Percentiles rank a stretch among this genome's conserved stretches.
These are phyloP conservation scores for Clonostachys solani DNA, from an alignment of 2,329 filamentous ascomycete species.

Conservation along the genomic window DNA sequence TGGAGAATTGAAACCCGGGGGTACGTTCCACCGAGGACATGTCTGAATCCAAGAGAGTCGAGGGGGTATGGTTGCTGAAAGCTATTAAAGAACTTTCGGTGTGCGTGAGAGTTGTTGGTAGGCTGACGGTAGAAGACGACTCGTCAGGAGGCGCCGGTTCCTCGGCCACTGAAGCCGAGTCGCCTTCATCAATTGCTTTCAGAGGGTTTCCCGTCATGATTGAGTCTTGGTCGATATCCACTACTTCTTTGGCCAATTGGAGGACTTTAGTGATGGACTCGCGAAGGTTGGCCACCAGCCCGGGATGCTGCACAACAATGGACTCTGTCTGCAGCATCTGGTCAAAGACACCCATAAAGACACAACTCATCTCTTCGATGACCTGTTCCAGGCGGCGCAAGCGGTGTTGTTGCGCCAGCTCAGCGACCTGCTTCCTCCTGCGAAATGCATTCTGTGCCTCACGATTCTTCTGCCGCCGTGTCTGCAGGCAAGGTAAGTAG, in stretches of 20 bases:
- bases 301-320: background rate
- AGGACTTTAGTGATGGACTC: slow-evolving; percentile 4
- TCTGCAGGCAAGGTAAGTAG: slow-evolving; percentile 4
- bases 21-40: background rate
- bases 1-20: no score
- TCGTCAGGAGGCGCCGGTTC: background rate
- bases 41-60: background rate
- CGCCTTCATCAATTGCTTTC: background rate
- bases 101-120: background rate
- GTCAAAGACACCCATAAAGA: background rate
- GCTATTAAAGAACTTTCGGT: background rate
- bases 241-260: background rate
- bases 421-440: slow-evolving; percentile 16
- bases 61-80: background rate
- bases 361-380: slow-evolving; percentile 19
- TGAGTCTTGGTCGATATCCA: background rate
- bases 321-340: background rate
- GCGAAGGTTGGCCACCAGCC: slow-evolving; percentile 5
- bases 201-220: no score
- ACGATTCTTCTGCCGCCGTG: slow-evolving; percentile 18
- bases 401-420: slow-evolving; percentile 15
- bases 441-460: slow-evolving; percentile 20
- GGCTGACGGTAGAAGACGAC: background rate
- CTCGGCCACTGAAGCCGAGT: background rate
- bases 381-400: slow-evolving; percentile 16